These are phyloP conservation scores for Pseudogymnoascus sp. DNA, from an alignment of 2,329 filamentous ascomycete species.

Conservation along the genomic window DNA sequence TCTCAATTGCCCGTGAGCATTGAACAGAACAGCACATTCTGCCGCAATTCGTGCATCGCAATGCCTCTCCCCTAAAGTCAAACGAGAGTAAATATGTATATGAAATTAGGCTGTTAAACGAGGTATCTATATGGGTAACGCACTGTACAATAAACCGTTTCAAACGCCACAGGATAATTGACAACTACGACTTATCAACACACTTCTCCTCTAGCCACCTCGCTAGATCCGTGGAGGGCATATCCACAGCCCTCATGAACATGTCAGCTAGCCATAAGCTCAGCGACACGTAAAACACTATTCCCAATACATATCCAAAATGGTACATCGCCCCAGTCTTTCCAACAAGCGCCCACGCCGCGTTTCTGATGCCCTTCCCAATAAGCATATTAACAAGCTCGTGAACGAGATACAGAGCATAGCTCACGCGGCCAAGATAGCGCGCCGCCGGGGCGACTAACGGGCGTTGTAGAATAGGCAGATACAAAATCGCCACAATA, in stretches of 20 bases:
- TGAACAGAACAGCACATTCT: background rate
- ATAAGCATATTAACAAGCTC: slow-evolving; percentile 51
- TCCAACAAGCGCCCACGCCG: background rate
- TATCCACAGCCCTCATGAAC: slow-evolving; percentile 7
- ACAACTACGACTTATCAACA: slow-evolving; percentile 1
- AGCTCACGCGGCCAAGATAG: slow-evolving; percentile 55
- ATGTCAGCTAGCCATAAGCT: slow-evolving; percentile 1
- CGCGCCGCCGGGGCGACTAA: slow-evolving; percentile 28
- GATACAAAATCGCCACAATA: background rate
- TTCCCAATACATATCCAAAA: slow-evolving; percentile 1
- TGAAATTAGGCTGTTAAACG: background rate
- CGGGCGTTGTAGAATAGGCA: background rate
- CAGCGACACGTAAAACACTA: background rate
- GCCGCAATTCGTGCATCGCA: background rate
- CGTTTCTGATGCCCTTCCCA: slow-evolving; percentile 40
- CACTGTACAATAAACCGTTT: background rate
- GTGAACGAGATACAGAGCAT: slow-evolving; percentile 55
- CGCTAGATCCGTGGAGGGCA: background rate
- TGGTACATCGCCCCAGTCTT: background rate
- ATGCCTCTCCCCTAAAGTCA: background rate
- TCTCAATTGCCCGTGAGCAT: background rate
- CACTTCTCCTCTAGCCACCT: slow-evolving; percentile 4
- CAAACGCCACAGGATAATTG: background rate
- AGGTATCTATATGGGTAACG: slow-evolving; percentile 2
- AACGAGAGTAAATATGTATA: background rate